Evolutionary conservation across 176 grass and related monocot genomes (phyloP).

Genomic region (Pontederia crassipes): DNA sequence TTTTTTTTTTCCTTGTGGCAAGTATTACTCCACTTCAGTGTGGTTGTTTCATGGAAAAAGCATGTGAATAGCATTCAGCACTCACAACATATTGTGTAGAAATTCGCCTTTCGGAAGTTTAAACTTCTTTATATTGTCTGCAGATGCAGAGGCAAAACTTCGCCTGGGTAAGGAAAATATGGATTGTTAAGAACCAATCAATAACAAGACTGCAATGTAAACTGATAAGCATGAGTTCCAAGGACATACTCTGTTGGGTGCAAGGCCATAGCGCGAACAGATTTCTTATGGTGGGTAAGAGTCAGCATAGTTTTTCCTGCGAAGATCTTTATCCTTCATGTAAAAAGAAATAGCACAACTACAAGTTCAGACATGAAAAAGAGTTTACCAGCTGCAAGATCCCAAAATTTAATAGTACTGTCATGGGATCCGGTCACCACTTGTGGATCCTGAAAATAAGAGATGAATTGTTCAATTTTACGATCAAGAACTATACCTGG

Average conservation of each 20-base stretch:
- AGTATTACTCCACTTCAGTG: no score
- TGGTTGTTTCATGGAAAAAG: no score
- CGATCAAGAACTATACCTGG: no score
- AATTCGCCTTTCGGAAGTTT: constrained; percentile 90
- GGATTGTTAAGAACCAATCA: constrained; percentile 6
- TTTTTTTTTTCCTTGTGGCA: no score
- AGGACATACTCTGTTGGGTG: constrained; percentile 83
- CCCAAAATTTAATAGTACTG: constrained; percentile 93
- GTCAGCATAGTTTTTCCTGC: constrained; percentile 90
- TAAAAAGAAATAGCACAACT: constrained; percentile 1
- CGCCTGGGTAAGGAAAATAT: constrained; percentile 36
- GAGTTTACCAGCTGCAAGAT: constrained; percentile 85
- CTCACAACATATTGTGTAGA: constrained; percentile 53
- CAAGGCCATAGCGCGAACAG: constrained; percentile 80
- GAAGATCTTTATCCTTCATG: constrained; percentile 16
- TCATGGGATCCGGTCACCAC: constrained; percentile 98
- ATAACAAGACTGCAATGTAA: background rate
- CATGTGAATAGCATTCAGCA: no score
- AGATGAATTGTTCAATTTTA: background rate
- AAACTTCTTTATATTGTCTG: constrained; percentile 97
- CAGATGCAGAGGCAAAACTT: constrained; percentile 89
- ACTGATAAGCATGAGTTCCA: constrained; percentile 5
- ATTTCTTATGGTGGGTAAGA: constrained; percentile 96
- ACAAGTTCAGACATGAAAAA: constrained; percentile 1
- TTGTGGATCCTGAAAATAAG: constrained; percentile 74